Evolutionary conservation across 805 yeast genomes (phyloP).

Genomic region (Teunomyces tritomae): DNA sequence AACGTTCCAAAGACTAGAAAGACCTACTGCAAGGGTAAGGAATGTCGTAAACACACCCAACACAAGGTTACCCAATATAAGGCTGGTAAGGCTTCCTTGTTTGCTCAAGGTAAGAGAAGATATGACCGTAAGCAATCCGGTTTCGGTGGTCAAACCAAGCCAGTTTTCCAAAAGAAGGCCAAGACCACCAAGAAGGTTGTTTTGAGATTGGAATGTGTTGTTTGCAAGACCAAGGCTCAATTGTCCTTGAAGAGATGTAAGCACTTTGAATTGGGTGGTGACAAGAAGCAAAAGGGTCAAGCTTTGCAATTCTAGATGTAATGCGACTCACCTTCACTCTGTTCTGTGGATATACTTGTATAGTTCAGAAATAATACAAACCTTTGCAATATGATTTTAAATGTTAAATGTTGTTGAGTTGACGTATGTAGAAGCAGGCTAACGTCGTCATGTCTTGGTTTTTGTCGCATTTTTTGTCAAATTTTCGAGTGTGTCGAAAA

Average conservation of each 20-base stretch:
- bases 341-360: conserved; percentile 4
- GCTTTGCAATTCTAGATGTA: conserved; percentile 91
- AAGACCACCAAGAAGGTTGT: conserved; percentile 99
- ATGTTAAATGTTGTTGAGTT: neutral
- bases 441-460: neutral
- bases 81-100: conserved; percentile 99
- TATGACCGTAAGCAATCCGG: conserved; percentile 99
- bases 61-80: conserved; percentile 99
- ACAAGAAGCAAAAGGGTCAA: conserved; percentile 99
- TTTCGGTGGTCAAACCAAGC: conserved; percentile 99
- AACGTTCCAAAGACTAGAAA: conserved; percentile 99
- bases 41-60: conserved; percentile 99
- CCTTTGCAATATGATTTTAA: neutral
- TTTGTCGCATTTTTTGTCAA: conserved; percentile 1
- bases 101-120: conserved; percentile 99
- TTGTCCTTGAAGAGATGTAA: conserved; percentile 98
- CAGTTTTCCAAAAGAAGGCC: conserved; percentile 99
- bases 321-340: conserved; percentile 2
- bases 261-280: conserved; percentile 99
- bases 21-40: conserved; percentile 99
- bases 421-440: no score
- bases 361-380: conserved; percentile 4
- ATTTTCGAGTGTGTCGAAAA: neutral
- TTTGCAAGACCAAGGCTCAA: conserved; percentile 98
- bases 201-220: conserved; percentile 97